These are phyloP conservation scores for Lyophyllum semitale DNA, from an alignment of 768 basidiomycete species.

Conservation along the genomic window DNA sequence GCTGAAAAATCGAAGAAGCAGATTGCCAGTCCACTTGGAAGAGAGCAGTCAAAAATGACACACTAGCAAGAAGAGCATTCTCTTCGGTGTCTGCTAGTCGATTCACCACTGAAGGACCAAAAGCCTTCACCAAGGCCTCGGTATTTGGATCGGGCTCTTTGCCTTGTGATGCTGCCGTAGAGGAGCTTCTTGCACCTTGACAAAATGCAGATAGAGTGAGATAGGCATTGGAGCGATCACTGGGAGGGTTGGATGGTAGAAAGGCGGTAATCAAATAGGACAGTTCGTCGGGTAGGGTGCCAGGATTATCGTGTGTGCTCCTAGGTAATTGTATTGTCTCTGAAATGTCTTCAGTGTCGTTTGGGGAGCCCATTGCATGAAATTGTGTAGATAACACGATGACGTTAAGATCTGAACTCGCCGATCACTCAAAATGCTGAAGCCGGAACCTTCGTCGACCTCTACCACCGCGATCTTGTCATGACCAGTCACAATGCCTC, in stretches of 20 bases:
- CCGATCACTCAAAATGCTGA: slow-evolving; percentile 3
- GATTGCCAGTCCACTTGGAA: slow-evolving; percentile 80
- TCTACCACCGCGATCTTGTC: slow-evolving; percentile 4
- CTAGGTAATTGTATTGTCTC: slow-evolving; percentile 27
- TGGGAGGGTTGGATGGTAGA: slow-evolving; percentile 43
- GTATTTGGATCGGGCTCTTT: slow-evolving; percentile 49
- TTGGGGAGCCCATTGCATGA: slow-evolving; percentile 4
- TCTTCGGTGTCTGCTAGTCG: slow-evolving; percentile 61
- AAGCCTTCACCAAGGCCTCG: slow-evolving; percentile 46
- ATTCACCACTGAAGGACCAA: slow-evolving; percentile 50
- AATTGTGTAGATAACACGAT: neutral
- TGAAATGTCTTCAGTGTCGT: slow-evolving; percentile 1
- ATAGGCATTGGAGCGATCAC: slow-evolving; percentile 67
- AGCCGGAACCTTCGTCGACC: neutral
- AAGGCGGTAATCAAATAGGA: slow-evolving; percentile 53
- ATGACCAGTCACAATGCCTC: slow-evolving; percentile 4
- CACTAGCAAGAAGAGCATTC: slow-evolving; percentile 48
- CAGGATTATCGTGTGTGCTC: slow-evolving; percentile 29
- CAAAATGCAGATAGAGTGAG: slow-evolving; percentile 70
- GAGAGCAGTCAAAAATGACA: slow-evolving; percentile 74
- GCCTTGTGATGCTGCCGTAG: slow-evolving; percentile 32
- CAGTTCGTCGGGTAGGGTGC: slow-evolving; percentile 55
- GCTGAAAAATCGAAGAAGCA: slow-evolving; percentile 64
- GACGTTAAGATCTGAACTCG: neutral
- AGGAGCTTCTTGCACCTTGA: slow-evolving; percentile 51